Percentiles rank a stretch among this genome's conserved stretches.
Conservation (phyloP, 108 stramenopile species). For the Nitzschia palea region DNA sequence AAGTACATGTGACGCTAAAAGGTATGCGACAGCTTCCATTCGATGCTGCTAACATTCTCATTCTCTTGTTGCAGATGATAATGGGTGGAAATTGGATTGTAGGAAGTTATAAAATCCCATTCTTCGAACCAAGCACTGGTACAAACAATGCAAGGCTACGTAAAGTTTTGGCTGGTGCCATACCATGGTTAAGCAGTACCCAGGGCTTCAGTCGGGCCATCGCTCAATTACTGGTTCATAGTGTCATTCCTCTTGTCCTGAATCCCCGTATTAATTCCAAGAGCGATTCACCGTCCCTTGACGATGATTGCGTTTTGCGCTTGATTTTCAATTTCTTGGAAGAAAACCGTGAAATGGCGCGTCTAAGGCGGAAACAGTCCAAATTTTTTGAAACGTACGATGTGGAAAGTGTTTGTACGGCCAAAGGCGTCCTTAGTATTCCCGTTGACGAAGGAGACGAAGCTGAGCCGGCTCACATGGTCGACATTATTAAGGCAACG, state of each 20-base stretch:
- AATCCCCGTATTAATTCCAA: background rate
- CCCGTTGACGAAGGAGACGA: conserved; percentile 83
- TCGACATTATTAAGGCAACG: conserved; percentile 69
- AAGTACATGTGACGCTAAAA: background rate
- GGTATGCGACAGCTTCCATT: background rate
- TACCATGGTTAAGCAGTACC: conserved; percentile 86
- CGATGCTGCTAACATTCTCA: background rate
- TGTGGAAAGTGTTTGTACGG: conserved; percentile 66
- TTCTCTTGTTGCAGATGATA: conserved; percentile 52
- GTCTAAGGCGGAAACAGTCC: conserved; percentile 69
- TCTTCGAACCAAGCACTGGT: conserved; percentile 36
- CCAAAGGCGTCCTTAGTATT: conserved; percentile 67
- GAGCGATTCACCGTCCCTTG: background rate
- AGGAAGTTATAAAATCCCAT: conserved; percentile 60
- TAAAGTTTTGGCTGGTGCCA: conserved; percentile 61
- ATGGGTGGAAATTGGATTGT: conserved; percentile 76
- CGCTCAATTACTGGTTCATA: conserved; percentile 75
- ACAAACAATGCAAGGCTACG: conserved; percentile 30
- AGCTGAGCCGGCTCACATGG: conserved; percentile 67
- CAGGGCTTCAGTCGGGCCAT: conserved; percentile 86
- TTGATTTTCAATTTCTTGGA: conserved; percentile 71
- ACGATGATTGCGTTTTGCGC: conserved; percentile 46
- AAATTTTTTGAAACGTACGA: conserved; percentile 72
- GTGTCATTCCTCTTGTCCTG: conserved; percentile 66
- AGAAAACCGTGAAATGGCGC: conserved; percentile 74